These are phyloP conservation scores for Buxus sempervirens DNA, from an alignment of 164 flowering plant species.

Conservation along the genomic window DNA sequence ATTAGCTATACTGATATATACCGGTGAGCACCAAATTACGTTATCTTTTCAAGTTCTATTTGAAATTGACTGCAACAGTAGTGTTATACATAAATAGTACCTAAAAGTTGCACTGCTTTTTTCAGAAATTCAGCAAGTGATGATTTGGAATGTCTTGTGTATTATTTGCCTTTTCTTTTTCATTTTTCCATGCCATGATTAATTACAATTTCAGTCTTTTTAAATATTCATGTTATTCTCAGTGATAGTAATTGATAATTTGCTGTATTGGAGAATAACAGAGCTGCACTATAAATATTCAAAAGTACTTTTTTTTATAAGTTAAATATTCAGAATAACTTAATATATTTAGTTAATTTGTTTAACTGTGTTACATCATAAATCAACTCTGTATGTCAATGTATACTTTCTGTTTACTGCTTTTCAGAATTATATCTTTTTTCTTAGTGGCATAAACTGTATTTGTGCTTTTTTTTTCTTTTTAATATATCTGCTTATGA, in stretches of 20 bases:
- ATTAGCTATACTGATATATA: conserved; percentile 75
- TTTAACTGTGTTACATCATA: not conserved
- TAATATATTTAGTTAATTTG: too few species aligned
- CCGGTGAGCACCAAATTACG: conserved; percentile 36
- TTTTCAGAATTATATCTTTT: not conserved
- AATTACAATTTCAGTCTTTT: not conserved
- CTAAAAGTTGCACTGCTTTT: not conserved
- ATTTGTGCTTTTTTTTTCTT: too few species aligned
- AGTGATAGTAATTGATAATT: not conserved
- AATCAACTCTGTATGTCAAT: not conserved
- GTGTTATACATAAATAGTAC: not conserved
- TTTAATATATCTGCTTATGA: too few species aligned
- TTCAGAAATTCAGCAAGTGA: not conserved
- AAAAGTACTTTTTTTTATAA: too few species aligned
- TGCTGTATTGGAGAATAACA: not conserved
- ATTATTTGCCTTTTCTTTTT: not conserved
- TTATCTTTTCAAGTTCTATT: not conserved
- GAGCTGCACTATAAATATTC: too few species aligned
- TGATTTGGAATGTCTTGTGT: too few species aligned
- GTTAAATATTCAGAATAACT: too few species aligned
- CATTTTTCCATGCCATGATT: not conserved
- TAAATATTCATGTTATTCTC: too few species aligned
- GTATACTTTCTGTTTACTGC: not conserved
- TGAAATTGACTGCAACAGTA: not conserved
- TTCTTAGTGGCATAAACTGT: not conserved